Conservation (phyloP, 805 yeast species). For the Metschnikowia orientalis region DNA sequence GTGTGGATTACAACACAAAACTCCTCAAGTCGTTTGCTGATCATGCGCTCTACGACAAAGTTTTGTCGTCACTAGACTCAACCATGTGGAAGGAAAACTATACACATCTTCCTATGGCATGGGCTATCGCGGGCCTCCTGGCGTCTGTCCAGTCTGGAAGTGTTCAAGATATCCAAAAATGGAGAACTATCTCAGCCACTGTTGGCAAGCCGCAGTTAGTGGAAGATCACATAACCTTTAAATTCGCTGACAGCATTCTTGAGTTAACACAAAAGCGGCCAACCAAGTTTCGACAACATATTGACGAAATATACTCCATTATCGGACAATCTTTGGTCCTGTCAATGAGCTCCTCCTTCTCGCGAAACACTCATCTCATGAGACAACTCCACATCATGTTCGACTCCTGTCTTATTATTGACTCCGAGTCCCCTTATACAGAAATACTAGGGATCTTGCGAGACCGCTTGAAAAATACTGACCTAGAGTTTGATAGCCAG, state of each 20-base stretch:
- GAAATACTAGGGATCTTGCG: constrained; percentile 22
- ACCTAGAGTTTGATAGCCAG: constrained; percentile 50
- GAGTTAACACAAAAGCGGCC: constrained; percentile 36
- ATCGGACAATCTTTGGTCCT: constrained; percentile 57
- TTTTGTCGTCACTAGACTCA: constrained; percentile 47
- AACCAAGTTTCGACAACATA: constrained; percentile 31
- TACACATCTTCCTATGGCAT: constrained; percentile 42
- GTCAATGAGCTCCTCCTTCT: constrained; percentile 35
- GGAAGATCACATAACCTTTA: constrained; percentile 55
- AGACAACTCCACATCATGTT: constrained; percentile 34
- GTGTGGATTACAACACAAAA: constrained; percentile 44
- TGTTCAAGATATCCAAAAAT: constrained; percentile 43
- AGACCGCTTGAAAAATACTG: constrained; percentile 31
- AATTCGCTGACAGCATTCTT: constrained; percentile 60
- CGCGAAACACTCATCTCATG: constrained; percentile 35
- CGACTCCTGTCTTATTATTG: constrained; percentile 28
- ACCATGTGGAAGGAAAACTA: constrained; percentile 20
- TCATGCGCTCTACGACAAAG: constrained; percentile 70
- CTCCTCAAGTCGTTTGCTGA: constrained; percentile 67
- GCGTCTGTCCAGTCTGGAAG: constrained; percentile 69
- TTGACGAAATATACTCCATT: constrained; percentile 49
- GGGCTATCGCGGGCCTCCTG: constrained; percentile 67
- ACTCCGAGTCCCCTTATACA: constrained; percentile 11
- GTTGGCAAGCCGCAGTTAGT: constrained; percentile 39
- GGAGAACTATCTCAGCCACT: constrained; percentile 55